These are phyloP conservation scores for Paragyromitra xinjiangensis DNA, from an alignment of 495 filamentous ascomycete genomes.

Conservation along the genomic window DNA sequence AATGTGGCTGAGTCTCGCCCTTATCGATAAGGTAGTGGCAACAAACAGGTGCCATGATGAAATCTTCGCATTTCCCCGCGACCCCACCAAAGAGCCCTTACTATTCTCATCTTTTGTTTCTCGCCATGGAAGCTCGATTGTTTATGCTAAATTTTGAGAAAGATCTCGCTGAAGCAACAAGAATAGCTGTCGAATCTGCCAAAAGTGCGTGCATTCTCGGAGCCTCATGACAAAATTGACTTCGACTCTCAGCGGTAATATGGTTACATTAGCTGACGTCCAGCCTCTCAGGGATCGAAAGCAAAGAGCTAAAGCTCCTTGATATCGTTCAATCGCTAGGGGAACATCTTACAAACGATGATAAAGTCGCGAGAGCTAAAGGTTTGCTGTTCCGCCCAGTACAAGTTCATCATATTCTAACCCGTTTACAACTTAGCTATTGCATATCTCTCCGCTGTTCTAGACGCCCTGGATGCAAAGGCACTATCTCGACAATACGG, in stretches of 20 bases:
- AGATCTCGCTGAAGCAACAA: constrained; percentile 68
- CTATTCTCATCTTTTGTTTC: background rate
- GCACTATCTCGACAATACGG: constrained; percentile 72
- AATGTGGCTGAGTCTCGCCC: background rate
- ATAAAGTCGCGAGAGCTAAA: constrained; percentile 70
- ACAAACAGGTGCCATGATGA: background rate
- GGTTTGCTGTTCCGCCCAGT: constrained; percentile 15
- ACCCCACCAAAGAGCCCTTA: constrained; percentile 18
- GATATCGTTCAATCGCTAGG: constrained; percentile 73
- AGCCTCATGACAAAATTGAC: background rate
- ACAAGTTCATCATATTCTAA: background rate
- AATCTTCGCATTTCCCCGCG: constrained; percentile 34
- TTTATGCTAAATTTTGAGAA: constrained; percentile 73
- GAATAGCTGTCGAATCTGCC: constrained; percentile 68
- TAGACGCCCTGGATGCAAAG: constrained; percentile 66
- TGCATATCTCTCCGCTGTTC: constrained; percentile 73
- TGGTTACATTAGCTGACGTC: constrained; percentile 34
- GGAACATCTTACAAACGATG: constrained; percentile 76
- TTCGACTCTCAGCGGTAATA: constrained; percentile 49
- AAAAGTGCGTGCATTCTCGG: constrained; percentile 59
- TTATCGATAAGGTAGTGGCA: constrained; percentile 21
- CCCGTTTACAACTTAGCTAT: constrained; percentile 60
- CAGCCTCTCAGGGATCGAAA: constrained; percentile 66
- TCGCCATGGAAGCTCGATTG: constrained; percentile 48
- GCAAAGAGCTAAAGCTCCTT: constrained; percentile 70